Conservation (phyloP, 495 filamentous ascomycete genomes). For the Neurospora sp. region DNA sequence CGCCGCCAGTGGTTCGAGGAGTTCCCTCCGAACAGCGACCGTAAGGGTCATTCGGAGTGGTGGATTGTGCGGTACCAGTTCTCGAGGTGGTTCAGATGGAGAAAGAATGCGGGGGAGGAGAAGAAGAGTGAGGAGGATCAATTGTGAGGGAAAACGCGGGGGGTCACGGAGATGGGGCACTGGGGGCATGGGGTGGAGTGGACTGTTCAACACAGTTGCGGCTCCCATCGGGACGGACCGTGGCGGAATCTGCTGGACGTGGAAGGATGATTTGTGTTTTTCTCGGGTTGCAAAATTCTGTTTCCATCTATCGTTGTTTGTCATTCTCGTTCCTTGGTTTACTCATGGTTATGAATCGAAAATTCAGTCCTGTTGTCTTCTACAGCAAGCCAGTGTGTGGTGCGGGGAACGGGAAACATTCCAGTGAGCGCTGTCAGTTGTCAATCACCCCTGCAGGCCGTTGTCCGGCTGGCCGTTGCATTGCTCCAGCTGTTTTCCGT, state of each 20-base stretch:
- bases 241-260: background rate
- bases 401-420: background rate
- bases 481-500: background rate
- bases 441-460: background rate
- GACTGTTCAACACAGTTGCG: background rate
- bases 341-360: background rate
- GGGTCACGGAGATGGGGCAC: background rate
- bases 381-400: background rate
- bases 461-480: background rate
- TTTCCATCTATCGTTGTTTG: background rate
- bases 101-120: background rate
- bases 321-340: background rate
- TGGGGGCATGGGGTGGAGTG: too few species aligned
- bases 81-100: background rate
- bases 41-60: background rate
- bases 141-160: background rate
- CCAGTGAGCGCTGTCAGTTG: background rate
- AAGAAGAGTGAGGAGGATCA: background rate
- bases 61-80: background rate
- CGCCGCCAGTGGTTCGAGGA: background rate
- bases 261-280: background rate
- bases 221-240: background rate
- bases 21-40: background rate
- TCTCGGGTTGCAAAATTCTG: background rate
- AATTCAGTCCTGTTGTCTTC: background rate